Evolutionary conservation across 139 green algal genomes (phyloP), one percentile per base, ranked within the genome.

Genomic region (Coelastrella sp.): DNA sequence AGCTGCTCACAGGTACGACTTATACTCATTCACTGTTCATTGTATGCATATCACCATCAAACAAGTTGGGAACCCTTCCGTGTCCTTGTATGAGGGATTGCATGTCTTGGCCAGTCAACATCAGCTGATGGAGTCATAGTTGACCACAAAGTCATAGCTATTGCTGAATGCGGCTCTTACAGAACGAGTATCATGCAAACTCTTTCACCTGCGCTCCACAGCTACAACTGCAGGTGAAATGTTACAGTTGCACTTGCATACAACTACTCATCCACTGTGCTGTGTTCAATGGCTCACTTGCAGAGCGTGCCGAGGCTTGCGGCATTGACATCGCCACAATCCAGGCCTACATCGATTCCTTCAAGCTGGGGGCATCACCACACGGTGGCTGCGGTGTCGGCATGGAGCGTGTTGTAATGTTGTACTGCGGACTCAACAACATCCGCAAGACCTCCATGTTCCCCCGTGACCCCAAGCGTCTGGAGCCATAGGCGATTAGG

Each of bases 391-490:
- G 92, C 2, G 98, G 98, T 60, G 98, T 99, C 59, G 11, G 61
- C 61, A 71, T 13, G 61, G 61, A 13, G 61, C 61, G 61, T 71
- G 61, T 71, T 2, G 61, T 71, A 2, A 71, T 71, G 11, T 71
- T 10, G 61, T 99, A 99, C 95, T 97, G 95, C 64, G 96, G 95
- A 16, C 96, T 99, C 66, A 95, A 98, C 95, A 99, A 99, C 95
- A 99, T 99, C 90, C 95, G 98, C 76, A 99, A 99, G 93, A 99
- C 98, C 7, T 97, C 93, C 66, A 96, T 99, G 94, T 99, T 99
- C 94, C 98, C 98, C 3, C 96, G 98, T 64, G 98, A 99, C 93
- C 98, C 98, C 60, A 98, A 98, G 94, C 93, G 98, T 7, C 90
- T 99, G 20, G 95, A 96, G 73, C 98, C 98, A 2, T 99, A 54